Base-by-base conservation (phyloP, 108 stramenopile genomes). In the Mayamaea pseudoterrestris region DNA sequence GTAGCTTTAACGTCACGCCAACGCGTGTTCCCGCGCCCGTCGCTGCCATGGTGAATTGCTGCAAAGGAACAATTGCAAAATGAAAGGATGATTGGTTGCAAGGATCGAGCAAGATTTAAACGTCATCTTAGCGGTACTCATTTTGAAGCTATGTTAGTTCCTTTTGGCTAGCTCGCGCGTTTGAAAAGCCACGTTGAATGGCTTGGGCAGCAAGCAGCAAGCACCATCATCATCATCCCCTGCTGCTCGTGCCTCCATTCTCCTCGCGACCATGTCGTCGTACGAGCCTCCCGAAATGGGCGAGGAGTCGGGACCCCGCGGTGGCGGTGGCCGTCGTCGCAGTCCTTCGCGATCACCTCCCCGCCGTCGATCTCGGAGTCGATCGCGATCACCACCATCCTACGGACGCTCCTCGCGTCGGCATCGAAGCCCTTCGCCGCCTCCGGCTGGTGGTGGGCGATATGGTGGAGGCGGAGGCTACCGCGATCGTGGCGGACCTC, bases 1-100 rank as follows among this genome's bases (percentile, higher is more conserved):
- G 65, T 6, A 95, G 71, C 58, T 86, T 85, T 20, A 90, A 55
- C 0, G 89, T 84, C 13, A 84, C 80, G 42, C 75, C 54, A 9
- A 73, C 63, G n/a, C 60, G 58, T 29, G 73, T 66, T 35, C 74
- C 78, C 9, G 80, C 61, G 35, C 51, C 62, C 16, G 54, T 30
- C 30, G 54, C 61, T 24, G 54, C 45, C 45, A 47, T 57, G 20
- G 6, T 48, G n/a, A n/a, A n/a, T n/a, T n/a, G n/a, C n/a, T n/a
- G n/a, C n/a, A n/a, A n/a, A n/a, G n/a, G n/a, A n/a, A n/a, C n/a
- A n/a, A n/a, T n/a, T n/a, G n/a, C n/a, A n/a, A n/a, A n/a, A n/a
- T n/a, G n/a, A n/a, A n/a, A n/a, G n/a, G n/a, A n/a, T n/a, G n/a
- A n/a, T n/a, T n/a, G n/a, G n/a, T n/a, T n/a, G n/a, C n/a, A n/a